These are phyloP conservation scores for Nephelium lappaceum DNA, from an alignment of 345 rosid species.

Conservation along the genomic window DNA sequence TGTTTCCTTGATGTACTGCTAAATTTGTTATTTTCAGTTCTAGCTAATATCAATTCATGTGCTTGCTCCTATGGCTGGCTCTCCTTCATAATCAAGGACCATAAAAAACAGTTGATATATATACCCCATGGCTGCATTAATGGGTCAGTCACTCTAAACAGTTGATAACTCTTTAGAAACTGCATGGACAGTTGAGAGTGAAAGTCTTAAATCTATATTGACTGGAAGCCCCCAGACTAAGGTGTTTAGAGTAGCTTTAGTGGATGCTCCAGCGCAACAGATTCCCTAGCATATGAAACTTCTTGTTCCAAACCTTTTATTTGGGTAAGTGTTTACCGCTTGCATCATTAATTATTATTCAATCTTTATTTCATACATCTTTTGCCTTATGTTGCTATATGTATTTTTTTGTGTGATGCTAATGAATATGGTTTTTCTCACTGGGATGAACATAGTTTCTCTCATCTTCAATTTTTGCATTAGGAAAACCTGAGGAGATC, in stretches of 20 bases:
- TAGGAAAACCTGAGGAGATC: too few relatives aligned
- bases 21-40: too few relatives aligned
- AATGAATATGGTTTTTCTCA: neutral
- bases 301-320: conserved; percentile 62
- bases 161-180: conserved; percentile 78
- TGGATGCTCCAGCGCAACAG: conserved; percentile 19
- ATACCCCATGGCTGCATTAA: conserved; percentile 62
- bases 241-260: conserved; percentile 27
- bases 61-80: conserved; percentile 63
- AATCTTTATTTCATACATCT: neutral
- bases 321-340: conserved; percentile 50
- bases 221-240: conserved; percentile 70
- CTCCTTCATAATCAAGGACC: conserved; percentile 75
- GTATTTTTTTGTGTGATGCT: neutral
- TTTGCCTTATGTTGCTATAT: neutral
- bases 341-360: neutral
- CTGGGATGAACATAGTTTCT: neutral
- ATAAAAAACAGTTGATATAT: conserved; percentile 63
- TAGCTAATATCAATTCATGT: too few relatives aligned
- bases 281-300: conserved; percentile 78
- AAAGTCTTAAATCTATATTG: conserved; percentile 69
- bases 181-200: conserved; percentile 81
- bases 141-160: conserved; percentile 75
- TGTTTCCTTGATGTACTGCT: too few relatives aligned
- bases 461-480: neutral